Percentiles rank a stretch among this genome's conserved stretches.
phyloP scores from a whole-genome alignment of 805 yeast species.

The Ogataea pignaliae region DNA sequence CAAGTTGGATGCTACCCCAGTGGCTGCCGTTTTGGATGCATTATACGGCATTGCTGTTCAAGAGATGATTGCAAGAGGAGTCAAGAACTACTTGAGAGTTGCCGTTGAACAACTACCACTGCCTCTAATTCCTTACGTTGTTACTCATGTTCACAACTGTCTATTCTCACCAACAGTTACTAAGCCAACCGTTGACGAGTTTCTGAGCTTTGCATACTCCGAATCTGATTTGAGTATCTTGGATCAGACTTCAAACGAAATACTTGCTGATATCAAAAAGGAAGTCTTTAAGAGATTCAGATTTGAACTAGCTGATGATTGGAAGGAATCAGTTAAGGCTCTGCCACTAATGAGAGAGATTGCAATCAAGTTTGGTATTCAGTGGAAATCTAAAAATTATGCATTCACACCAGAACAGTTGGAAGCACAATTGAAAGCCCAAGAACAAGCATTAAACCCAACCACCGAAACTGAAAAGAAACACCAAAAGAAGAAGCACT shows the following conservation, averaged over 20 bases:
- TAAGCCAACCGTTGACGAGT: conserved; percentile 40
- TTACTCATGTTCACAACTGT: conserved; percentile 69
- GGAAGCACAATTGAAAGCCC: conserved; percentile 25
- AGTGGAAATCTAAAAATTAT: conserved; percentile 59
- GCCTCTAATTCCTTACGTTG: conserved; percentile 51
- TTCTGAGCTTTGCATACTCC: conserved; percentile 37
- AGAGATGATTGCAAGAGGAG: conserved; percentile 78
- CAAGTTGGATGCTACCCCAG: conserved; percentile 41
- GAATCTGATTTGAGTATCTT: conserved; percentile 40
- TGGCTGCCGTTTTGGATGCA: conserved; percentile 39
- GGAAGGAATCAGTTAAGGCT: conserved; percentile 38
- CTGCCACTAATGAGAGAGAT: conserved; percentile 58
- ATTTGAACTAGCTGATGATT: conserved; percentile 45
- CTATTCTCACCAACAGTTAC: conserved; percentile 43
- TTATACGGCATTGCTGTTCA: conserved; percentile 44
- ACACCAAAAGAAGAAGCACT: conserved; percentile 29
- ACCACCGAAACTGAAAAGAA: conserved; percentile 20
- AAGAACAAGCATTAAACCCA: conserved; percentile 23
- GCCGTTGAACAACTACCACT: conserved; percentile 44
- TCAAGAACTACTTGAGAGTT: conserved; percentile 67
- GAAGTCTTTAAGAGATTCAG: conserved; percentile 66
- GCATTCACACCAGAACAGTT: conserved; percentile 42
- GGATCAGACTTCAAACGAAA: conserved; percentile 36
- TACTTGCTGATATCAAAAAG: conserved; percentile 39
- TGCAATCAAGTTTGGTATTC: conserved; percentile 79